Evolutionary conservation across 768 basidiomycete genomes (phyloP), one percentile per base, ranked within the genome.

Genomic region (Amanita muscaria): DNA sequence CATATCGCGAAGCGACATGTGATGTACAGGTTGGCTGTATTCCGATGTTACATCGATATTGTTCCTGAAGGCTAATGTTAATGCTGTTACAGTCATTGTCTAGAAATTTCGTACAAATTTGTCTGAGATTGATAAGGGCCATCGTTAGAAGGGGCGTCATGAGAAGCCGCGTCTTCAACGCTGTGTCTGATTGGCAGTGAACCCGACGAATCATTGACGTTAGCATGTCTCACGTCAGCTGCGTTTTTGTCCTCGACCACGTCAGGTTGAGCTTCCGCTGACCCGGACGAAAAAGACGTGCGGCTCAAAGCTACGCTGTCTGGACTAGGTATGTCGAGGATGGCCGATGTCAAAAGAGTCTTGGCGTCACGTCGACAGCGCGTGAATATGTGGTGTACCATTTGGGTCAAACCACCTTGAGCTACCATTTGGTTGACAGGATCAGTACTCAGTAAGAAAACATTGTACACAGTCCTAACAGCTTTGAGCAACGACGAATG

Each of bases 341-440:
- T 12, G 23, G 38, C 29, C 30, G 46, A 47, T 30, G 43, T 51
- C 44, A 51, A 51, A 22, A 55, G 44, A 22, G 49, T 53, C 39
- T 53, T 57, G 58, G 44, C 29, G 21, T 46, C 44, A 30, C 37
- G 16, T 9, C 72, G 72, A 56, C 88, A 89, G 16, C 96, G 77
- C 11, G 84, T 75, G 60, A 99, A 98, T 46, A 98, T 81, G 56
- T 97, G 93, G 55, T 96, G 87, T 2, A 98, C 92, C 83, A 99
- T 98, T 62, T 99, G 96, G 0, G 91, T 92, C 14, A 99, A 75
- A 14, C 93, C 91, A 15, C 94, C 96, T 63, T 99, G 96, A 14
- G 96, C 96, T 29, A 99, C 94, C 70, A 88, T 93, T 65, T 98
- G 96, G 53, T 94, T 98, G 40, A 92, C 86, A 4, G 84, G 76